phyloP scores from a whole-genome alignment of 805 yeast genomes.

The Saccharomycodes ludwigii region DNA sequence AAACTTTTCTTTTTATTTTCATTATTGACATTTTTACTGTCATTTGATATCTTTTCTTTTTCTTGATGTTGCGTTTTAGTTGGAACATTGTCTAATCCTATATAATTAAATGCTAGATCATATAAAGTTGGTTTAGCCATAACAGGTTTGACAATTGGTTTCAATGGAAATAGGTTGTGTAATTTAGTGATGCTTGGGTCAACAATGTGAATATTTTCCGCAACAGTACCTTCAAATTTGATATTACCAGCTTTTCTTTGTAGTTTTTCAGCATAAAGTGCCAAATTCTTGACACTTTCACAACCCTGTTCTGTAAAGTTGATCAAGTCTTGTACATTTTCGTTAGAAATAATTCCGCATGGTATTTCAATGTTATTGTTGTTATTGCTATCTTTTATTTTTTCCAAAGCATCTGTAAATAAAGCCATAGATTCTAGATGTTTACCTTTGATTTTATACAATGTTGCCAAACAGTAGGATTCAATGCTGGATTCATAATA shows the following conservation, averaged over 20 bases:
- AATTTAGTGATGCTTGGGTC: slow-evolving; percentile 13
- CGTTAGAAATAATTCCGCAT: slow-evolving; percentile 11
- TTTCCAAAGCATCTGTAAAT: slow-evolving; percentile 15
- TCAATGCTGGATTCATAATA: slow-evolving; percentile 14
- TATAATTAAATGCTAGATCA: slow-evolving; percentile 80
- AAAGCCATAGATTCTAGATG: slow-evolving; percentile 21
- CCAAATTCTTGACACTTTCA: slow-evolving; percentile 23
- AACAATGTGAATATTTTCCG: slow-evolving; percentile 24
- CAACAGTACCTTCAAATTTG: slow-evolving; percentile 19
- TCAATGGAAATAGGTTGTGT: slow-evolving; percentile 19
- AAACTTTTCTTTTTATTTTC: slow-evolving; percentile 48
- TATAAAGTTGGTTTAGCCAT: slow-evolving; percentile 81
- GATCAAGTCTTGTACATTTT: slow-evolving; percentile 39
- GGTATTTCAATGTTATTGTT: slow-evolving; percentile 12
- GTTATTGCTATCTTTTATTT: slow-evolving; percentile 5
- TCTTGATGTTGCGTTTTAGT: slow-evolving; percentile 8
- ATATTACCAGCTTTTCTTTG: slow-evolving; percentile 4
- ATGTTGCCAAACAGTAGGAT: slow-evolving; percentile 17
- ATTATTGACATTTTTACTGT: slow-evolving; percentile 11
- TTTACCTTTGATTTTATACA: slow-evolving; percentile 18
- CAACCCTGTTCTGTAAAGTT: slow-evolving; percentile 27
- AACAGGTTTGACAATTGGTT: slow-evolving; percentile 43
- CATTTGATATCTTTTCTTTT: slow-evolving; percentile 11
- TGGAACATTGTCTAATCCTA: slow-evolving; percentile 32
- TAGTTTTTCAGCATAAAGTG: slow-evolving; percentile 21